phyloP scores from a whole-genome alignment of 495 filamentous ascomycete species.

The Eremomyces bilateralis region DNA sequence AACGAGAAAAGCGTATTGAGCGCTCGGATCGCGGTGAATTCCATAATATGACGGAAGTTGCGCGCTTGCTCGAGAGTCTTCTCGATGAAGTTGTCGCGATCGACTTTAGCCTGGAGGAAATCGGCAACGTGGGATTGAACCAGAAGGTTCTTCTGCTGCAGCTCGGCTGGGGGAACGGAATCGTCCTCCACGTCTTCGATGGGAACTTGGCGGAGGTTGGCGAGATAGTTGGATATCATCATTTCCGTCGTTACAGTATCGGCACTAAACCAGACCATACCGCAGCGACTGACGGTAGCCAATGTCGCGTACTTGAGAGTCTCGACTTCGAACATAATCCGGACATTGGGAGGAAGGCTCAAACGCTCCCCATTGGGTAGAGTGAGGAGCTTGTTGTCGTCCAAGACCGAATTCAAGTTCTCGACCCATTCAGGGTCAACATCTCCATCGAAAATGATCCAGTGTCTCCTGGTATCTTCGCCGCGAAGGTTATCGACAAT shows the following conservation, averaged over 20 bases:
- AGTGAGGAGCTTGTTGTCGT: slow-evolving; percentile 95
- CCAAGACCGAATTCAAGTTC: slow-evolving; percentile 95
- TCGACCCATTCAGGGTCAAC: slow-evolving; percentile 99
- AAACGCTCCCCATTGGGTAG: slow-evolving; percentile 95
- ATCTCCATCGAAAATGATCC: slow-evolving; percentile 98
- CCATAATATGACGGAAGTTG: slow-evolving; percentile 87
- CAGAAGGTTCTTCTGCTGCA: slow-evolving; percentile 49
- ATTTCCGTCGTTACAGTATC: slow-evolving; percentile 84
- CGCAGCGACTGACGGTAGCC: slow-evolving; percentile 92
- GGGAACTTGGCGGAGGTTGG: slow-evolving; percentile 51
- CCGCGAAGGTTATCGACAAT: slow-evolving; percentile 97
- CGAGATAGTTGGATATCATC: slow-evolving; percentile 82
- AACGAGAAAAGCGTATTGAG: slow-evolving; percentile 88
- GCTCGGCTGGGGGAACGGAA: slow-evolving; percentile 55
- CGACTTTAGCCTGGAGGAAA: slow-evolving; percentile 52
- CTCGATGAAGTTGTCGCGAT: slow-evolving; percentile 52
- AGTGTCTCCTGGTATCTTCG: slow-evolving; percentile 88
- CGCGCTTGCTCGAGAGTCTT: slow-evolving; percentile 55
- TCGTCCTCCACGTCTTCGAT: slow-evolving; percentile 95
- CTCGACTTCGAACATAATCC: slow-evolving; percentile 99
- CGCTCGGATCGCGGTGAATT: slow-evolving; percentile 75
- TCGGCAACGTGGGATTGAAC: slow-evolving; percentile 57
- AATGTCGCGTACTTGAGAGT: slow-evolving; percentile 95
- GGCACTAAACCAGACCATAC: slow-evolving; percentile 99
- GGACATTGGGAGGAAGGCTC: slow-evolving; percentile 78